Evolutionary conservation across 768 basidiomycete genomes (phyloP), one percentile per base, ranked within the genome.

Genomic region (Trametes sanguinea): DNA sequence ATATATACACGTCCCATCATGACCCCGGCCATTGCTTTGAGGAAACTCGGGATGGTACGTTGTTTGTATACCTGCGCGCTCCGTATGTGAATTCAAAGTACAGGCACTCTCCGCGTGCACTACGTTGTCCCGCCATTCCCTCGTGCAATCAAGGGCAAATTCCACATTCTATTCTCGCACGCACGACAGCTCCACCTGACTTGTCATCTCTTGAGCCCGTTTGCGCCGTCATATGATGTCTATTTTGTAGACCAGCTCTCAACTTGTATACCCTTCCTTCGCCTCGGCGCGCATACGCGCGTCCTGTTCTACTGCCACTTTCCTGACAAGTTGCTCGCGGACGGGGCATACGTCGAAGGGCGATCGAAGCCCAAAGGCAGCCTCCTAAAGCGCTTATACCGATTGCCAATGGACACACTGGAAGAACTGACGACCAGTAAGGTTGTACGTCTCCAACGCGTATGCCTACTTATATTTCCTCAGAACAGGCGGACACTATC

Each of bases 261-360:
- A 4, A 94, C 95, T 1, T 94, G 90, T 65, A 80, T 98, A 29
- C 96, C 96, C 0, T 78, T 97, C 60, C 79, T 99, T 0, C 83
- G 92, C 2, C 68, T 77, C 61, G 69, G 92, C 13, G 83, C 80
- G 2, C 79, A 79, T 22, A 92, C 85, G n/a, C 86, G 93, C 2
- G 91, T 96, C 33, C 88, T 98, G 17, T 98, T 98, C 75, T 98
- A 99, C 73, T 96, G 94, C 67, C 97, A 98, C 73, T 98, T 99
- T 67, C 97, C 96, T 0, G 96, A 99, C 76, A 96, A 96, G 74
- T 79, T 98, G 0, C 82, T 98, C 30, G 85, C 89, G 6, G 83
- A 85, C 63, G 90, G 90, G 0, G 84, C 81, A 42, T 85, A 75
- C 68, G 80, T 86, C 0, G 85, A 89, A 54, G 87, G 84, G 11